Conservation (phyloP, 345 rosid genomes). For the Viola odorata region DNA sequence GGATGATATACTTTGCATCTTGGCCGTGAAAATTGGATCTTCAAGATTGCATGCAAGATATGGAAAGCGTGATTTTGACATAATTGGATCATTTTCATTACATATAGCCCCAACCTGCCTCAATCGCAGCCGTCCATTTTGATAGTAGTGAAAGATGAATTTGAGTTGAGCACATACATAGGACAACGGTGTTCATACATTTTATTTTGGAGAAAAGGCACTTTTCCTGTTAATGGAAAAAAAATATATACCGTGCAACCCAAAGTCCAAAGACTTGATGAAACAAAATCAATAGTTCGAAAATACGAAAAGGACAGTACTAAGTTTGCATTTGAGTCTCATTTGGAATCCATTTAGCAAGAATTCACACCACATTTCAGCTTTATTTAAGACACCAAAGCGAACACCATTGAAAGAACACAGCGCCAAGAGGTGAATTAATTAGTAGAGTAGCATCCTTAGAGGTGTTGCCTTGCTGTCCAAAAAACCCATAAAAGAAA, state of each 20-base stretch:
- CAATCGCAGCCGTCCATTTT: slow-evolving; percentile 21
- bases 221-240: not conserved
- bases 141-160: slow-evolving; percentile 24
- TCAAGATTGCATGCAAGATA: too few species aligned
- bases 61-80: too few species aligned
- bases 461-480: slow-evolving; percentile 30
- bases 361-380: slow-evolving; percentile 21
- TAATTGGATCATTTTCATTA: too few species aligned
- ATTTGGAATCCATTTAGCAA: slow-evolving; percentile 27
- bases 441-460: slow-evolving; percentile 26
- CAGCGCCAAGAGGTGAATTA: slow-evolving; percentile 18
- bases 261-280: too few species aligned
- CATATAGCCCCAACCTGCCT: too few species aligned
- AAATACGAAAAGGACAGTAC: slow-evolving; percentile 14
- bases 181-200: slow-evolving; percentile 23
- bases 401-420: slow-evolving; percentile 3
- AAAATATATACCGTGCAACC: not conserved
- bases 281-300: not conserved
- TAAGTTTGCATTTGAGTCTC: slow-evolving; percentile 20
- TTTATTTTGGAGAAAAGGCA: not conserved
- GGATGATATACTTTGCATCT: too few species aligned
- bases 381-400: slow-evolving; percentile 26
- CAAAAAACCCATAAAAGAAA: slow-evolving; percentile 16
- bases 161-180: slow-evolving; percentile 2
- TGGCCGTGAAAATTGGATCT: too few species aligned